Conservation (phyloP, 2,329 filamentous ascomycete species). For the Calonectria naviculata region DNA sequence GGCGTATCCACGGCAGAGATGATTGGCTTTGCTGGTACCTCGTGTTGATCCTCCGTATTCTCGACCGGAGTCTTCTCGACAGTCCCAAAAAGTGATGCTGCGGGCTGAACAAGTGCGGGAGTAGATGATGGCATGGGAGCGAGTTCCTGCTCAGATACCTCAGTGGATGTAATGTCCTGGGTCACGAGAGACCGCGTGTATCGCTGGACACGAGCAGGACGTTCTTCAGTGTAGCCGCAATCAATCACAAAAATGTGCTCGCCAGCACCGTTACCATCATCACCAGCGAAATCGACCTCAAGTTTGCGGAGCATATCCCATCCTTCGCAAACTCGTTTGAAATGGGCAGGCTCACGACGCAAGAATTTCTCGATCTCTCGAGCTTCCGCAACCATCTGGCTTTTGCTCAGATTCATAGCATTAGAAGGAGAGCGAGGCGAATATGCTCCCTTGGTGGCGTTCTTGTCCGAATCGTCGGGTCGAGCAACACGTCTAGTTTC, state of each 20-base stretch:
- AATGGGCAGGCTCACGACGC: conserved; percentile 78
- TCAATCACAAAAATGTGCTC: conserved; percentile 81
- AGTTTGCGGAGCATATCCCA: conserved; percentile 94
- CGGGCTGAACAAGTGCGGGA: conserved; percentile 10
- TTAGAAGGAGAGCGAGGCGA: conserved; percentile 83
- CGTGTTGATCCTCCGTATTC: conserved; percentile 24
- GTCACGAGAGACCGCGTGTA: conserved; percentile 50
- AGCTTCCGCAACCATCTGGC: conserved; percentile 81
- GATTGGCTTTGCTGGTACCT: conserved; percentile 34
- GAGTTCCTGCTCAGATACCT: background rate
- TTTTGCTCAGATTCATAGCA: conserved; percentile 75
- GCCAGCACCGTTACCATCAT: conserved; percentile 80
- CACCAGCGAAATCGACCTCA: conserved; percentile 89
- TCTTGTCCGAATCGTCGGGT: conserved; percentile 78
- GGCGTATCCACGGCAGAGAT: conserved; percentile 33
- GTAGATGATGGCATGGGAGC: conserved; percentile 12
- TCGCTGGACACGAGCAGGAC: conserved; percentile 56
- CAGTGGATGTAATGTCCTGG: conserved; percentile 22
- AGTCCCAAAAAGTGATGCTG: conserved; percentile 45
- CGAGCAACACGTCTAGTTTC: conserved; percentile 77
- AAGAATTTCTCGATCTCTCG: conserved; percentile 84
- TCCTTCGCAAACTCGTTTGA: conserved; percentile 79
- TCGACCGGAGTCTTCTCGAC: conserved; percentile 8
- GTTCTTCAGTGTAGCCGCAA: conserved; percentile 74
- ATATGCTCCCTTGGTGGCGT: conserved; percentile 77